phyloP scores from a whole-genome alignment of 179 eudicot genomes.

The Amaranthus tricolor region DNA sequence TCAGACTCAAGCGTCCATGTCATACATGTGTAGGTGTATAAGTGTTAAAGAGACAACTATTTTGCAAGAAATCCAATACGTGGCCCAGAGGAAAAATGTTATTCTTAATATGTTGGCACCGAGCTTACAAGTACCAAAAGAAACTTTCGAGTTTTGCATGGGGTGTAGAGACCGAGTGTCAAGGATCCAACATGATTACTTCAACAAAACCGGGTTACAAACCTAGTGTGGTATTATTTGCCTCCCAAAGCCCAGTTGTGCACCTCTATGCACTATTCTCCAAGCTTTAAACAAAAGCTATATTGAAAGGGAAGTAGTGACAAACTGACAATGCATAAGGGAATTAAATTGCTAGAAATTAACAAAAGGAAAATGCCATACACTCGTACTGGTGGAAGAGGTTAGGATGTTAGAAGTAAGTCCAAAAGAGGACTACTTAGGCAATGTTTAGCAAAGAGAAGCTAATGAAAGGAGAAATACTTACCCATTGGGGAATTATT shows the following conservation, averaged over 20 bases:
- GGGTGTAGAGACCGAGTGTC: no score
- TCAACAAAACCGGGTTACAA: neutral
- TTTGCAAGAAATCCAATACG: no score
- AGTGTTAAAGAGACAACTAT: no score
- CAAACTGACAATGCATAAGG: neutral
- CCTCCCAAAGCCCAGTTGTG: neutral
- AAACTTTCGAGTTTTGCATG: no score
- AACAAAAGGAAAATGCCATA: neutral
- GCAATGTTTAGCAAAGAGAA: neutral
- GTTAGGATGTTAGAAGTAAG: neutral
- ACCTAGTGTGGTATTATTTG: neutral
- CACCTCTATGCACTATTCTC: neutral
- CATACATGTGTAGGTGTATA: neutral
- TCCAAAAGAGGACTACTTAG: neutral
- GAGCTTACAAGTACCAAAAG: no score
- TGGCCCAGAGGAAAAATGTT: no score
- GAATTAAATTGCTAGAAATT: neutral
- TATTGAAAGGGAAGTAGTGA: neutral
- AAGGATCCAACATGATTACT: neutral
- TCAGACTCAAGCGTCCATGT: neutral
- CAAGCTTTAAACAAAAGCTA: constrained; percentile 7
- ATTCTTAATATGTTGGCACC: no score
- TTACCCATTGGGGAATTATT: constrained; percentile 93
- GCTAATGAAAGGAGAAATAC: constrained; percentile 16
- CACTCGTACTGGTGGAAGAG: neutral